A percentile compares a stretch with the other conserved stretches of the same genome.
phyloP scores from a whole-genome alignment of 495 filamentous ascomycete genomes.

The Xylaria flabelliformis region DNA sequence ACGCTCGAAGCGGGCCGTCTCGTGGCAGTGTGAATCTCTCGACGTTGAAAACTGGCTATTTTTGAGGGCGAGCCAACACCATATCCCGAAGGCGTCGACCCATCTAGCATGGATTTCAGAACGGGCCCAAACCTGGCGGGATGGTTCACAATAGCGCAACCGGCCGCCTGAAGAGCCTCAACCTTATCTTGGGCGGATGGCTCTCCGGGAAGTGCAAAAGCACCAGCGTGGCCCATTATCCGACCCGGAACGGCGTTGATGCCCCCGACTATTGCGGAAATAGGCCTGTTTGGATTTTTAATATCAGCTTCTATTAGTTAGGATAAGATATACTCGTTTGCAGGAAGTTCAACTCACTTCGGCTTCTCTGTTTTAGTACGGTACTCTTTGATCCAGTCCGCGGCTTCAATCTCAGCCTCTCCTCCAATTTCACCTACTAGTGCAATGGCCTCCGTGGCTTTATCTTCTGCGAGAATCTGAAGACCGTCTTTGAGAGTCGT shows the following conservation, averaged over 20 bases:
- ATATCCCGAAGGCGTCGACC: constrained; percentile 20
- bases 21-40: constrained; percentile 53
- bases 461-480: constrained; percentile 73
- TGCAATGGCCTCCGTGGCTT: constrained; percentile 81
- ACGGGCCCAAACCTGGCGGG: constrained; percentile 79
- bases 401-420: constrained; percentile 77
- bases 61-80: constrained; percentile 32
- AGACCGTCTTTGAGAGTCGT: constrained; percentile 83
- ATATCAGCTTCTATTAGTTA: neutral
- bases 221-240: constrained; percentile 92
- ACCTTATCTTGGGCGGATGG: constrained; percentile 70
- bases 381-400: constrained; percentile 79
- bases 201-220: constrained; percentile 73
- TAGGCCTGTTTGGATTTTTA: constrained; percentile 60
- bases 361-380: constrained; percentile 61
- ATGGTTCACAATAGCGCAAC: constrained; percentile 79
- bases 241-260: constrained; percentile 66
- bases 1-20: constrained; percentile 14
- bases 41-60: constrained; percentile 41
- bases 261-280: constrained; percentile 80
- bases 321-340: too few relatives aligned
- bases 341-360: constrained; percentile 61
- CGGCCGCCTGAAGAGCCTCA: constrained; percentile 69
- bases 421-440: constrained; percentile 91
- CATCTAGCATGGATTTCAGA: constrained; percentile 60